Conservation (phyloP, 1,284 basidiomycete species). For the Ustilago bromivora region DNA sequence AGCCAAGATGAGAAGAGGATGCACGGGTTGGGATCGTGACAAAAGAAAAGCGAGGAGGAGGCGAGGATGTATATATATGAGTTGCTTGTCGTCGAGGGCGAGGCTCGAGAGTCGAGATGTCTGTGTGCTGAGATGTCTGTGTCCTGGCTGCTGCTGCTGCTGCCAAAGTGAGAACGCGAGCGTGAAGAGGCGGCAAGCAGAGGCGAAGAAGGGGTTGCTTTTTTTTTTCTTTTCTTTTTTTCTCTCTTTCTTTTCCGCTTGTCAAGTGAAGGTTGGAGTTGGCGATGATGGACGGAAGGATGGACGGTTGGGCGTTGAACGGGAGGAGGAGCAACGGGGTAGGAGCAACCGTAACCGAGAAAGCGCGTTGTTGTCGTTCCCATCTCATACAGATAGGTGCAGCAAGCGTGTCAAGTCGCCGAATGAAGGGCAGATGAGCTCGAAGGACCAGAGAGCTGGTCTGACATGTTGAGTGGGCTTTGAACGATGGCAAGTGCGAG, state of each 20-base stretch:
- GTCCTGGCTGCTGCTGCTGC: background rate
- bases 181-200: background rate
- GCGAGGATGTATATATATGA: background rate
- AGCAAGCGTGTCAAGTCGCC: background rate
- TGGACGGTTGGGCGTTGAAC: background rate
- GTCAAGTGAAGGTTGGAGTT: too few species aligned
- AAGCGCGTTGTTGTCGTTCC: background rate
- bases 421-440: background rate
- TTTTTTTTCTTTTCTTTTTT: too few species aligned
- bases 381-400: slow-evolving; percentile 11
- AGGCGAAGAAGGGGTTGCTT: too few species aligned
- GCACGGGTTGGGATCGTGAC: background rate
- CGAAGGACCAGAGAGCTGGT: too few species aligned
- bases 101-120: background rate
- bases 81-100: background rate
- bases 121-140: background rate
- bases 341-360: background rate
- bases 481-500: too few species aligned
- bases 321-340: background rate
- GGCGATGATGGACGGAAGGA: background rate
- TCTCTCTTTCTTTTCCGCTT: too few species aligned
- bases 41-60: background rate
- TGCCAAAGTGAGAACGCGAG: slow-evolving; percentile 3
- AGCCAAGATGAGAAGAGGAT: background rate
- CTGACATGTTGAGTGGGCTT: too few species aligned